phyloP scores from a whole-genome alignment of 164 flowering plant species.

The Tinospora cordifolia region DNA sequence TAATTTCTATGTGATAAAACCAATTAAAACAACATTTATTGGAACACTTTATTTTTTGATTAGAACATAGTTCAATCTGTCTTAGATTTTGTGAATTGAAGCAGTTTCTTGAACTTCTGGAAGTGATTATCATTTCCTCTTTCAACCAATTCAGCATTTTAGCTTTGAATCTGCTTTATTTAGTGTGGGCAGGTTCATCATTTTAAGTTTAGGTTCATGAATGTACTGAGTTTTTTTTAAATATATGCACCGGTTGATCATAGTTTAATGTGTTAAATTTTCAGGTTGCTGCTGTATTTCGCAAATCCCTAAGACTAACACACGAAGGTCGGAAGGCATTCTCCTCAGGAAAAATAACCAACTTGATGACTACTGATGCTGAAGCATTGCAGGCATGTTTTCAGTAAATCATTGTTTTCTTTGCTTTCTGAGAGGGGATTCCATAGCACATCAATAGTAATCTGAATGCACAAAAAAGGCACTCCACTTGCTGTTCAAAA shows the following conservation, averaged over 20 bases:
- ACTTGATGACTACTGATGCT: constrained; percentile 97
- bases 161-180: not conserved
- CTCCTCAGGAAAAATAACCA: constrained; percentile 88
- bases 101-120: too few relatives aligned
- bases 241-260: not conserved
- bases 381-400: constrained; percentile 78
- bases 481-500: not conserved
- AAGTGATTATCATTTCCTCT: not conserved
- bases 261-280: constrained; percentile 9
- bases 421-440: too few relatives aligned
- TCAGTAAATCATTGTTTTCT: not conserved
- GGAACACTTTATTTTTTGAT: not conserved
- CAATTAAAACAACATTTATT: not conserved
- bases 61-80: not conserved
- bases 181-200: not conserved
- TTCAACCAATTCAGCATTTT: not conserved
- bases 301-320: constrained; percentile 80
- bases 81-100: not conserved
- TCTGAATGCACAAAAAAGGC: too few relatives aligned
- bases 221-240: not conserved
- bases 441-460: too few relatives aligned
- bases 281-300: constrained; percentile 91
- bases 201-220: not conserved
- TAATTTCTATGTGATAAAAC: not conserved
- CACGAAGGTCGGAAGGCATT: constrained; percentile 74